Conservation (phyloP, 192 early-diverging fungal species). For the Gonapodya sp. region DNA sequence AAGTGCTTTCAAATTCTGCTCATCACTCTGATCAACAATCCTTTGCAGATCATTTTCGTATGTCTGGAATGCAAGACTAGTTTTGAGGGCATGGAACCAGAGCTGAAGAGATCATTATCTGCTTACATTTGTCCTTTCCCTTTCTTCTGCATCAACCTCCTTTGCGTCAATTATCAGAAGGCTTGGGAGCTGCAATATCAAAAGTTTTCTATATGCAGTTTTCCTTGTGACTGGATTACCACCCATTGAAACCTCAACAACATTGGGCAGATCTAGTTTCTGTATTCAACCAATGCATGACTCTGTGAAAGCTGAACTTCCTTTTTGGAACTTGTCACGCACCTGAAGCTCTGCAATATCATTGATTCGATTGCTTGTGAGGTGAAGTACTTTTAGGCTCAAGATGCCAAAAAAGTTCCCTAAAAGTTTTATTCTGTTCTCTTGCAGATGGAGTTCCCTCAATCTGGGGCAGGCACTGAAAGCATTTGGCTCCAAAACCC, state of each 20-base stretch:
- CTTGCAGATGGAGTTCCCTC: constrained; percentile 42
- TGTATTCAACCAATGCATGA: constrained; percentile 14
- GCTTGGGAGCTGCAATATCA: constrained; percentile 42
- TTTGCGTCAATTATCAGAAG: constrained; percentile 39
- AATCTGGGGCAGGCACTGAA: constrained; percentile 42
- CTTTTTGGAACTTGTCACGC: constrained; percentile 8
- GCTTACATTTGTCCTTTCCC: constrained; percentile 33
- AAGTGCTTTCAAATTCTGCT: neutral
- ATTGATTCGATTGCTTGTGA: constrained; percentile 39
- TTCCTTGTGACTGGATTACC: constrained; percentile 44
- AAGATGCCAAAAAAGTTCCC: constrained; percentile 44
- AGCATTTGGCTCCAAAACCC: constrained; percentile 35
- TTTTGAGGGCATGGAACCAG: neutral
- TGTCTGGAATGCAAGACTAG: neutral
- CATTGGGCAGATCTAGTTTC: constrained; percentile 50
- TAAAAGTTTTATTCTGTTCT: constrained; percentile 44
- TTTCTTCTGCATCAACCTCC: constrained; percentile 43
- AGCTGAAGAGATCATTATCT: neutral
- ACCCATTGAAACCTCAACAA: constrained; percentile 37
- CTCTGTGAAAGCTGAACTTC: constrained; percentile 3
- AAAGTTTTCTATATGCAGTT: constrained; percentile 33
- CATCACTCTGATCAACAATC: neutral
- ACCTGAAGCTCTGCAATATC: constrained; percentile 50
- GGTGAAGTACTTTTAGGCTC: constrained; percentile 35
- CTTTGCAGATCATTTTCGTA: neutral